Evolutionary conservation across 2,329 filamentous ascomycete genomes (phyloP).

Genomic region (Blastomyces gilchristii): DNA sequence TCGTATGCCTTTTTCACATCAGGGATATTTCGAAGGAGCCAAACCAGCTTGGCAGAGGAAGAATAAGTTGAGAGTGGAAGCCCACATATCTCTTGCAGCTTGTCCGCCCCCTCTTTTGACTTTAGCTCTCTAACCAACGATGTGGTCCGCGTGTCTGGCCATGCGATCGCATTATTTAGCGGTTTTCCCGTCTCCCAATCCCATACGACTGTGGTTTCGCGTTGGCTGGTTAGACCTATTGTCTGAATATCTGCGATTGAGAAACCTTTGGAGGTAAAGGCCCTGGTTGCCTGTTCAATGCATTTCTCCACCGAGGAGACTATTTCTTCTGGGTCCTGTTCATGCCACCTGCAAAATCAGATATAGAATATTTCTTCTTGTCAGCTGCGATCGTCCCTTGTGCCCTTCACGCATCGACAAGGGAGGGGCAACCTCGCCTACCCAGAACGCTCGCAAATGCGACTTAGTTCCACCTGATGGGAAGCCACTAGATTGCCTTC

Average conservation of each 20-base stretch:
- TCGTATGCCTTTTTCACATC: constrained; percentile 66
- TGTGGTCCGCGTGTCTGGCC: constrained; percentile 76
- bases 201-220: constrained; percentile 81
- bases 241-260: constrained; percentile 58
- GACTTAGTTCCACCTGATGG: constrained; percentile 79
- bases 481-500: constrained; percentile 66
- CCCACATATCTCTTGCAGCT: constrained; percentile 61
- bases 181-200: constrained; percentile 70
- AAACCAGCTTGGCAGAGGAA: constrained; percentile 72
- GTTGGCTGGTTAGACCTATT: constrained; percentile 81
- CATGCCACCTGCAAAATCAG: constrained; percentile 59
- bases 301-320: constrained; percentile 65
- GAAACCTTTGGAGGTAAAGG: constrained; percentile 62
- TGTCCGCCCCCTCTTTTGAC: constrained; percentile 54
- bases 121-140: constrained; percentile 69
- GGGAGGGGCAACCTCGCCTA: constrained; percentile 44
- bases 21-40: constrained; percentile 64
- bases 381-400: constrained; percentile 3
- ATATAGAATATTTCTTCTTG: constrained; percentile 7
- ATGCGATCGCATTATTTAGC: constrained; percentile 75
- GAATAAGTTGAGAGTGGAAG: constrained; percentile 82
- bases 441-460: constrained; percentile 77
- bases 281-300: constrained; percentile 63
- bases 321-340: constrained; percentile 73
- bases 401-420: constrained; percentile 5